Base-by-base conservation (phyloP, 352 stramenopile genomes). In the Globisporangium perplexum region DNA sequence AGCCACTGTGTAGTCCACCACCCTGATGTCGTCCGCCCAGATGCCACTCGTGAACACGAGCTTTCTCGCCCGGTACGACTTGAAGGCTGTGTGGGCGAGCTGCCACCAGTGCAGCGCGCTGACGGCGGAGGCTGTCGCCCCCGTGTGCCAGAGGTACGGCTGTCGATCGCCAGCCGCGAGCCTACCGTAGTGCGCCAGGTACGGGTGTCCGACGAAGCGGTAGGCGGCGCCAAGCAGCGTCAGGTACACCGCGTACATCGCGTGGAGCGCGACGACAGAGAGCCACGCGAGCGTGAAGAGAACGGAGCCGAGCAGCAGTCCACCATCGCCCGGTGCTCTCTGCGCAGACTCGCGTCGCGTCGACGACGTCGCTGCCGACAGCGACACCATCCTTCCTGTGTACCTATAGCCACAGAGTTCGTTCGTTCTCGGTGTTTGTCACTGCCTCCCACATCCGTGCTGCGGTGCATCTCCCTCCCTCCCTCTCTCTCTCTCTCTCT, bases 41-140 rank as follows among this genome's bases (percentile, higher is more conserved):
- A n/a, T 26, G 8, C 18, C 42, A 8, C 18, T 24, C 11, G 52
- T 20, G 24, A 58, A 31, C 5, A 20, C 52, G 20, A 58, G 44
- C 31, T 33, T n/a, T 20, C 23, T 43, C 15, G 30, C 43, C 26
- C 35, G 42, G 4, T 50, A 2, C 8, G 52, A 45, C 10, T 22
- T 17, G 22, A 22, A 51, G 1, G 30, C 0, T 15, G 35, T 51
- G 35, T 23, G 23, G 10, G 44, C 8, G 7, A 58, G 15, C 35
- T 46, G 52, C 52, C 30, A 58, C 20, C 33, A 59, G 28, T 53
- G 53, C 14, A 47, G 36, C n/a, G 24, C 53, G 0, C 22, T 18
- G 26, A 52, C 6, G 53, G 20, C 42, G 22, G 17, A 53, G 30
- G 1, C 20, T 23, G 14, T 38, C 8, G 5, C 30, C 17, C 7